phyloP scores from a whole-genome alignment of 139 green algal genomes.

The Chlamydomonas sp. region DNA sequence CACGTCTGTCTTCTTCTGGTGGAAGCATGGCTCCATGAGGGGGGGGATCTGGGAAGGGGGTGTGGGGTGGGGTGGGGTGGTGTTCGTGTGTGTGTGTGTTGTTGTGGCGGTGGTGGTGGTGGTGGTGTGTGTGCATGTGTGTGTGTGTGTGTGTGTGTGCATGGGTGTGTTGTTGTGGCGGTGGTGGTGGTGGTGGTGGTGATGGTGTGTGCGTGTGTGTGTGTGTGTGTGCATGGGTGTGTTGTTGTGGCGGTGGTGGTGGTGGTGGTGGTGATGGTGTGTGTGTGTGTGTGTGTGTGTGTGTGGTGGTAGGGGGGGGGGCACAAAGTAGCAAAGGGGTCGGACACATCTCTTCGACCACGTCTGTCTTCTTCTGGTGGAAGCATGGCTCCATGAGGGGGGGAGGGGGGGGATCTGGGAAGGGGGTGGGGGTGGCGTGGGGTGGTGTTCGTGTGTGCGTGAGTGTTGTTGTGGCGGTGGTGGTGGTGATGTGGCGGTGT shows the following conservation, averaged over 20 bases:
- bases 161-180: no score
- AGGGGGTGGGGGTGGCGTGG: no score
- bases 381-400: constrained; percentile 5
- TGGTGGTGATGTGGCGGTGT: no score
- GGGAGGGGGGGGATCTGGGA: no score
- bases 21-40: constrained; percentile 1
- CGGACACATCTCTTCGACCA: background rate
- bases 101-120: background rate
- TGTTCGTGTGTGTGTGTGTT: no score
- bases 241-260: no score
- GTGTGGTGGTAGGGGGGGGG: background rate
- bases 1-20: background rate
- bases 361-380: background rate
- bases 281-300: constrained; percentile 2
- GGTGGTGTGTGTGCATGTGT: background rate
- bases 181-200: background rate
- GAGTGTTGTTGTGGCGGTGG: no score
- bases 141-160: background rate
- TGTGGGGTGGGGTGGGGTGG: no score
- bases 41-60: background rate
- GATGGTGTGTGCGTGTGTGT: no score
- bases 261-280: background rate
- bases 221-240: no score
- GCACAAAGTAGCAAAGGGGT: background rate
- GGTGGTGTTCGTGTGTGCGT: no score